Evolutionary conservation across 805 yeast species (phyloP).

Genomic region (Lipomyces sp.): DNA sequence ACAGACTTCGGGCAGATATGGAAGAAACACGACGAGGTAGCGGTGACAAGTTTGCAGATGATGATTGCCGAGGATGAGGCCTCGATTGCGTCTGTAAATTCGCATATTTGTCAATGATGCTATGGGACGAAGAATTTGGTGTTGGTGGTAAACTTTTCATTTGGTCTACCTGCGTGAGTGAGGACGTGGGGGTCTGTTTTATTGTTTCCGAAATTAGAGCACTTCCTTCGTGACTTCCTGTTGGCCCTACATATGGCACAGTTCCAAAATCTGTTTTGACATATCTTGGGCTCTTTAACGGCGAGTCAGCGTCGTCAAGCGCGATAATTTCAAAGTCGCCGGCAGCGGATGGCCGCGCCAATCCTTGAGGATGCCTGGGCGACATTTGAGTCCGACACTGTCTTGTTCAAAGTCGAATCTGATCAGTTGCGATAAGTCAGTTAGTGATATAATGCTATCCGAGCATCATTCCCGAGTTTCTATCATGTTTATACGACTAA

Average conservation of each 20-base stretch:
- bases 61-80: background rate
- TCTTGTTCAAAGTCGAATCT: background rate
- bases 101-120: slow-evolving; percentile 13
- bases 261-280: background rate
- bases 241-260: background rate
- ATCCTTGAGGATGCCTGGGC: background rate
- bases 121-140: slow-evolving; percentile 18
- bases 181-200: background rate
- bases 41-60: background rate
- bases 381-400: background rate
- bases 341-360: slow-evolving; percentile 11
- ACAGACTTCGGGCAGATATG: background rate
- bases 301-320: slow-evolving; percentile 16
- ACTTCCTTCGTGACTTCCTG: background rate
- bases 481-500: too few relatives aligned
- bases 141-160: slow-evolving; percentile 7
- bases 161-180: slow-evolving; percentile 1
- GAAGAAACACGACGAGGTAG: slow-evolving; percentile 1
- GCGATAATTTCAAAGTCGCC: slow-evolving; percentile 30
- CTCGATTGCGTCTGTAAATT: slow-evolving; percentile 1
- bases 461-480: background rate
- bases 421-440: background rate
- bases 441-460: background rate
- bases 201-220: slow-evolving; percentile 7
- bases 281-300: background rate